Conservation (phyloP, 805 yeast species). For the Starmerella apicola region DNA sequence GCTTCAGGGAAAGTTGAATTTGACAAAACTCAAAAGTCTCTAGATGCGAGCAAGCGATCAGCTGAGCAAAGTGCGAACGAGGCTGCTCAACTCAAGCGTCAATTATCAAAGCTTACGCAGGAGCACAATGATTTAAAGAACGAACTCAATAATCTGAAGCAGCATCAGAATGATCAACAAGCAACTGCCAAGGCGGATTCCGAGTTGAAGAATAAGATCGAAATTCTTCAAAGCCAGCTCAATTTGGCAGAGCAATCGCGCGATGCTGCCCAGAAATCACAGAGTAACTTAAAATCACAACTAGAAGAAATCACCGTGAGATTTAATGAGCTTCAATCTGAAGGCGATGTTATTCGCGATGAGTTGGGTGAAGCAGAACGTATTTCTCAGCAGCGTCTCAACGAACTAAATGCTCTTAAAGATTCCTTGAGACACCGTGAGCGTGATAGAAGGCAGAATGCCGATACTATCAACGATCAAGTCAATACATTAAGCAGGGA, state of each 20-base stretch:
- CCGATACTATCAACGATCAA: conserved; percentile 45
- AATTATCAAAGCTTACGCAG: background rate
- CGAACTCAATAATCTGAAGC: background rate
- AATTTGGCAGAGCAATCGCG: conserved; percentile 9
- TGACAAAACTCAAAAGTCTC: background rate
- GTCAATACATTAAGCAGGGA: conserved; percentile 46
- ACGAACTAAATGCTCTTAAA: conserved; percentile 66
- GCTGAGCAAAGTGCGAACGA: background rate
- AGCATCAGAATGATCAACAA: background rate
- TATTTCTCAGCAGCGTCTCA: conserved; percentile 63
- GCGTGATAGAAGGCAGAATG: conserved; percentile 38
- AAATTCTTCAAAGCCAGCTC: conserved; percentile 13
- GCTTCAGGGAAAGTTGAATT: conserved; percentile 29
- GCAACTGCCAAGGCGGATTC: background rate
- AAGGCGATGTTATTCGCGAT: conserved; percentile 59
- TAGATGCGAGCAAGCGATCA: background rate
- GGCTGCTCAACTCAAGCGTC: conserved; percentile 1
- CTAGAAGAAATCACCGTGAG: conserved; percentile 37
- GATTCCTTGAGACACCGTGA: conserved; percentile 58
- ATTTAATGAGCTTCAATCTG: conserved; percentile 48
- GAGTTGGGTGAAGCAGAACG: conserved; percentile 67
- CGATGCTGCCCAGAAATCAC: conserved; percentile 11
- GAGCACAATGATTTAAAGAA: background rate
- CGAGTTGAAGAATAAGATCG: background rate
- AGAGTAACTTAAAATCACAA: conserved; percentile 21